Evolutionary conservation across 2,329 filamentous ascomycete genomes (phyloP).

Genomic region (Chrysosporium queenslandicum): DNA sequence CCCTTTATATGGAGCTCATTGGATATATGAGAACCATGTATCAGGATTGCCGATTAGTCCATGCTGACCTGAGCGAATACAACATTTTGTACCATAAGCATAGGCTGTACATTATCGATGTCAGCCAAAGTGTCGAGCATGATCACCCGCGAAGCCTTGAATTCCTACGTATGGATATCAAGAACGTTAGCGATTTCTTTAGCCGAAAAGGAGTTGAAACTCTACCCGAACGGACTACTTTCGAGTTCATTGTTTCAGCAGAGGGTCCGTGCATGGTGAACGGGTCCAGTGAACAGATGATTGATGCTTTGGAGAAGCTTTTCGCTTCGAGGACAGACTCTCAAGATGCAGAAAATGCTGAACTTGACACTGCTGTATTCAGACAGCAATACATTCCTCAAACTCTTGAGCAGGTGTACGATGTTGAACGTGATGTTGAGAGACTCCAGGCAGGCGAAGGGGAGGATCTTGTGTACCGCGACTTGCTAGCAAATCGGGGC

Average conservation of each 20-base stretch:
- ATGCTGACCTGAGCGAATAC: slow-evolving; percentile 96
- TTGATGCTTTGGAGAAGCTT: slow-evolving; percentile 54
- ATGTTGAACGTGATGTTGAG: slow-evolving; percentile 82
- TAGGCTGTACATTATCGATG: slow-evolving; percentile 87
- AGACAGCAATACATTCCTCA: slow-evolving; percentile 94
- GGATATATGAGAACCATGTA: slow-evolving; percentile 89
- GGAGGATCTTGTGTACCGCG: slow-evolving; percentile 71
- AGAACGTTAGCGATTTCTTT: slow-evolving; percentile 94
- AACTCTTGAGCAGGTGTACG: slow-evolving; percentile 90
- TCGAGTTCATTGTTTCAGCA: slow-evolving; percentile 65
- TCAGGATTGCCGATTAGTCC: slow-evolving; percentile 80
- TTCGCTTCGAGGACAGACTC: slow-evolving; percentile 48
- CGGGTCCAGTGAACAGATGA: slow-evolving; percentile 46
- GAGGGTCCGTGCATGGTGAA: slow-evolving; percentile 39
- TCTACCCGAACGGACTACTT: slow-evolving; percentile 67
- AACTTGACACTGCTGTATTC: slow-evolving; percentile 85
- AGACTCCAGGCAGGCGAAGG: slow-evolving; percentile 64
- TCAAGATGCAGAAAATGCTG: slow-evolving; percentile 47
- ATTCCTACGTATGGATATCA: slow-evolving; percentile 96
- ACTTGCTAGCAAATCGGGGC: slow-evolving; percentile 64
- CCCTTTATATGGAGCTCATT: slow-evolving; percentile 71
- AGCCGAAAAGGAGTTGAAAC: slow-evolving; percentile 71
- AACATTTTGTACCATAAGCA: slow-evolving; percentile 83
- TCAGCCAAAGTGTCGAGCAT: slow-evolving; percentile 93
- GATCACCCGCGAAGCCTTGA: slow-evolving; percentile 88